phyloP scores from a whole-genome alignment of 495 filamentous ascomycete species.

The Tuber calosporum region DNA sequence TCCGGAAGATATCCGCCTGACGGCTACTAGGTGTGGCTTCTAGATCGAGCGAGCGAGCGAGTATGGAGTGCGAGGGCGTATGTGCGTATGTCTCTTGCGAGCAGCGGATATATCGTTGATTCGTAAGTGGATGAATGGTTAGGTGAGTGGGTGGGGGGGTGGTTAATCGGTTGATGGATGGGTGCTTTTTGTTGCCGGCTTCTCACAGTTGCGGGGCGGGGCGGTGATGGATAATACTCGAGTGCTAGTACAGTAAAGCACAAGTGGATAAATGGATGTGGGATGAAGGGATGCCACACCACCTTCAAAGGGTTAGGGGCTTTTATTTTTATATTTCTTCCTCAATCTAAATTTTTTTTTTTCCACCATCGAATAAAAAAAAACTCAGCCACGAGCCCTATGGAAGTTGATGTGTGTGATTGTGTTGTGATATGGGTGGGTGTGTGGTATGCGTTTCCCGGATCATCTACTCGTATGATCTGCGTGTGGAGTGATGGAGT shows the following conservation, averaged over 20 bases:
- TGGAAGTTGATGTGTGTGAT: no score
- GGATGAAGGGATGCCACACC: no score
- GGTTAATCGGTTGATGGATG: background rate
- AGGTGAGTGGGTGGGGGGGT: background rate
- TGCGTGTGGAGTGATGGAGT: no score
- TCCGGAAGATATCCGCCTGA: slow-evolving; percentile 5
- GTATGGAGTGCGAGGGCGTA: background rate
- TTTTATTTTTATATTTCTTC: background rate
- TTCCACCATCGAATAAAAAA: no score
- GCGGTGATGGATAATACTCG: no score
- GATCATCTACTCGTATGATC: no score
- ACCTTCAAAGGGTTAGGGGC: no score
- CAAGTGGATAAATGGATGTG: no score
- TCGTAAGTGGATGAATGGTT: background rate
- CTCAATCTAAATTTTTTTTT: no score
- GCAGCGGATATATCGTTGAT: background rate
- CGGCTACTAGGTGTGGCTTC: background rate
- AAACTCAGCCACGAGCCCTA: background rate
- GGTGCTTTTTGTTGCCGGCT: background rate
- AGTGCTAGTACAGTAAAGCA: no score
- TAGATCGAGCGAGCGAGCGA: background rate
- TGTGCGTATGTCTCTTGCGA: background rate
- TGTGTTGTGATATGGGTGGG: no score
- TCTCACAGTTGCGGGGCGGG: background rate
- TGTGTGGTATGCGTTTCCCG: no score